Base-by-base conservation (phyloP, 2,329 filamentous ascomycete genomes). In the Fusarium sp. region DNA sequence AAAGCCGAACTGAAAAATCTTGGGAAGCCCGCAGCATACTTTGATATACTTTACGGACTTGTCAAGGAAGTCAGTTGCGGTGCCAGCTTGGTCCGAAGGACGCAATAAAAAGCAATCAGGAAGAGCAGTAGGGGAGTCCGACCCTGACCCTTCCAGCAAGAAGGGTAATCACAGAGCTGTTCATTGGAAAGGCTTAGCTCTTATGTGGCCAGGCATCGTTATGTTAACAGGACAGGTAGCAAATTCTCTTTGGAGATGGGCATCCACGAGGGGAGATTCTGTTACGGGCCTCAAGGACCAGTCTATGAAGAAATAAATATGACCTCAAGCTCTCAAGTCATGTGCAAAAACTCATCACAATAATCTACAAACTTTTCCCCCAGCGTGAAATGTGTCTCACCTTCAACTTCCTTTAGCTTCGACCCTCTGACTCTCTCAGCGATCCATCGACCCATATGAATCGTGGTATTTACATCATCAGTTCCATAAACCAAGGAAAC, bases 181-280 rank as follows among this genome's bases (percentile, higher is more conserved):
- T n/a, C n/a, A 19, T 5, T 36, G 1, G 7, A 17, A 10, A n/a
- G 6, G 3, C 1, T n/a, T 17, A n/a, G n/a, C 8, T 9, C 32
- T 9, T 9, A n/a, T 10, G 6, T n/a, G 7, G 4, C 7, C 8
- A 9, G 1, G 3, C 1, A n/a, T n/a, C 4, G 4, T 17, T 7
- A 15, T 3, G 3, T 6, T 7, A 7, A 7, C 2, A 15, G 17
- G 6, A 34, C 11, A 28, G 26, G 28, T 14, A 14, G 12, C 28
- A 14, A 14, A 12, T 30, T 15, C 12, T 30, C 28, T 4, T 28
- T 28, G 15, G 14, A 5, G 15, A 30, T 30, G 12, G 8, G 6
- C 8, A 15, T 15, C 14, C 6, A 30, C 14, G 28, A 30, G 28
- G 32, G 32, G 17, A n/a, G 15, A 36, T 36, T 17, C 9, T 36